Conservation (phyloP, 2,329 filamentous ascomycete genomes). For the Cytospora piceae region DNA sequence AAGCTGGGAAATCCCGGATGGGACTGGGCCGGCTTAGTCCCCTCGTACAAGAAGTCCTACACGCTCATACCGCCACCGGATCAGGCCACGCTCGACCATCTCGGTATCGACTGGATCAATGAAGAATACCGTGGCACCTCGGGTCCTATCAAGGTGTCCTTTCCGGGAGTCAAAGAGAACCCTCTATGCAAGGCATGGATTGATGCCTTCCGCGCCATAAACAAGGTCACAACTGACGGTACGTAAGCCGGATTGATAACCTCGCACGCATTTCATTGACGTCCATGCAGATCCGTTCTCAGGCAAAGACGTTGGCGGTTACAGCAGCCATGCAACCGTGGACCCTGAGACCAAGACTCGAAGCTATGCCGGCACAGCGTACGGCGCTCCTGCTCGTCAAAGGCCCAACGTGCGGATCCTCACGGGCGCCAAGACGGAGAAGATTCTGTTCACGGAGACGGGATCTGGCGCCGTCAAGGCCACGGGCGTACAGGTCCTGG, state of each 20-base stretch:
- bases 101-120: conserved; percentile 34
- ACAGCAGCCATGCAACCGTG: conserved; percentile 32
- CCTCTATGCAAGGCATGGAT: conserved; percentile 35
- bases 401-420: conserved; percentile 32
- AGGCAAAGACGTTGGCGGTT: conserved; percentile 33
- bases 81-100: conserved; percentile 31
- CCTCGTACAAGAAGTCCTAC: conserved; percentile 32
- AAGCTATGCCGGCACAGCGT: conserved; percentile 33
- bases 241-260: conserved; percentile 11
- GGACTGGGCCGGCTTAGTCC: conserved; percentile 32
- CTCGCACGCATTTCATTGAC: neutral
- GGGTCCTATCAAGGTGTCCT: conserved; percentile 33
- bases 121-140: conserved; percentile 31
- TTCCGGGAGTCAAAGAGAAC: conserved; percentile 33
- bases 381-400: conserved; percentile 28
- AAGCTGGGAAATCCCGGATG: conserved; percentile 33
- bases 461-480: conserved; percentile 21
- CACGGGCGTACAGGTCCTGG: conserved; percentile 26
- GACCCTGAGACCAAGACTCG: conserved; percentile 32
- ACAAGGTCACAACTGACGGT: conserved; percentile 33
- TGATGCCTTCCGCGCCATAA: conserved; percentile 32
- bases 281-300: conserved; percentile 33
- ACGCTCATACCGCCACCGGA: conserved; percentile 31
- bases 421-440: conserved; percentile 26
- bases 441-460: conserved; percentile 27